Evolutionary conservation across 2,329 filamentous ascomycete genomes (phyloP).

Genomic region (Xylaria sp.): DNA sequence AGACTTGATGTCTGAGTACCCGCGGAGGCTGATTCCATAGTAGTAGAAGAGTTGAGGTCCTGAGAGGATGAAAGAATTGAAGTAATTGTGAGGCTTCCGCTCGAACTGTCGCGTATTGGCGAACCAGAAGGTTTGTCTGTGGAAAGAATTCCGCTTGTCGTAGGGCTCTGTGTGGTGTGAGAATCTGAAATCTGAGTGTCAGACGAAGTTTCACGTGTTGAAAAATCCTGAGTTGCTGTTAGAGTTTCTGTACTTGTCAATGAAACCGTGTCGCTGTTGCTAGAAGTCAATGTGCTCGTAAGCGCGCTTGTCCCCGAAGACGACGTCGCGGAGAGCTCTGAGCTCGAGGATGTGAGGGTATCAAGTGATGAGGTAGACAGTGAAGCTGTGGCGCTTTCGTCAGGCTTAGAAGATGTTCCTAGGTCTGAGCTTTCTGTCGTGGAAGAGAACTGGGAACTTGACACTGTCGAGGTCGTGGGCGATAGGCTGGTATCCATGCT

Average conservation of each 20-base stretch:
- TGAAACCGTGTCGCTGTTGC: neutral
- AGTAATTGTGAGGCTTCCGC: neutral
- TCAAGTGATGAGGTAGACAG: neutral
- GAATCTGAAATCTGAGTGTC: neutral
- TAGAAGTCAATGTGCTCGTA: neutral
- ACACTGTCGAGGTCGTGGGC: neutral
- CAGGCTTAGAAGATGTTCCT: neutral
- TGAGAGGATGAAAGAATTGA: neutral
- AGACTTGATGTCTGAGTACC: neutral
- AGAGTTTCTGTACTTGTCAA: neutral
- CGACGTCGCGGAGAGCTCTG: neutral
- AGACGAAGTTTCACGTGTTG: neutral
- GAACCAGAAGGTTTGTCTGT: neutral
- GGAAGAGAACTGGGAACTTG: neutral
- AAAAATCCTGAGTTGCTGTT: neutral
- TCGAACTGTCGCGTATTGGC: neutral
- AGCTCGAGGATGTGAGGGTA: neutral
- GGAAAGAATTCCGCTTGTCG: neutral
- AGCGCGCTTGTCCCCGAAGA: neutral
- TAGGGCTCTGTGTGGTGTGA: neutral
- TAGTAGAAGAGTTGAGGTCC: no score
- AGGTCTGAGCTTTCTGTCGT: neutral
- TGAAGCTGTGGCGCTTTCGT: neutral
- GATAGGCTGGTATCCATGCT: neutral
- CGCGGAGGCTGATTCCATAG: no score